Conservation (phyloP, 163 green algal species). For the Scenedesmus sp. region DNA sequence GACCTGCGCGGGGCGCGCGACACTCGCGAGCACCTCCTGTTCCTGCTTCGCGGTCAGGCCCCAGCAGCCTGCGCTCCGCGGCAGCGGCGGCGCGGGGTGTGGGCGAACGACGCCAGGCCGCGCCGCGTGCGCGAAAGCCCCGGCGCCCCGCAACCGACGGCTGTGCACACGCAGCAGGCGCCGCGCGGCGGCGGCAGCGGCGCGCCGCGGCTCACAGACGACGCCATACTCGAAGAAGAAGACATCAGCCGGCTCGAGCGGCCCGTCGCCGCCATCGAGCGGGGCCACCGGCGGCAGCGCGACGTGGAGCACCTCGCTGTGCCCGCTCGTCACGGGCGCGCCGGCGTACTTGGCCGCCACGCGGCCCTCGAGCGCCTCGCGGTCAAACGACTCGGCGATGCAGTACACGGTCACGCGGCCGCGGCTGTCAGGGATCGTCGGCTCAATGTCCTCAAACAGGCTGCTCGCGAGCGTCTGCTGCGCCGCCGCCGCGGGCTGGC, state of each 20-base stretch:
- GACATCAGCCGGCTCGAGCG: not conserved
- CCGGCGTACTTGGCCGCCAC: conserved; percentile 37
- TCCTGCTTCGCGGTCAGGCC: conserved; percentile 29
- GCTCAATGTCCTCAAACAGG: not conserved
- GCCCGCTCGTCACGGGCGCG: conserved; percentile 7
- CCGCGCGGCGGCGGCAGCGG: too few species aligned
- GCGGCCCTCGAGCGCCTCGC: conserved; percentile 50
- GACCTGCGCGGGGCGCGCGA: conserved; percentile 34
- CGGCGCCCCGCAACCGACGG: too few species aligned
- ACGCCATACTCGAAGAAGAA: conserved; percentile 35
- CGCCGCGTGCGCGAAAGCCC: too few species aligned
- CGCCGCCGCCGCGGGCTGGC: too few species aligned
- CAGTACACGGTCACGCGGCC: conserved; percentile 82
- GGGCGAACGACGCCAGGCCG: too few species aligned
- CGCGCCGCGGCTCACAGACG: conserved; percentile 6
- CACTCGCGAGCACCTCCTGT: conserved; percentile 19
- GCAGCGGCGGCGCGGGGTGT: not conserved
- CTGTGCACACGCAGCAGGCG: too few species aligned
- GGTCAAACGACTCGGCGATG: conserved; percentile 71
- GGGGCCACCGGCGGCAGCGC: not conserved
- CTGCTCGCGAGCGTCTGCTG: too few species aligned
- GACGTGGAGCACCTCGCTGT: conserved; percentile 35
- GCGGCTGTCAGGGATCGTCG: conserved; percentile 1
- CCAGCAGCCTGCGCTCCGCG: conserved; percentile 20
- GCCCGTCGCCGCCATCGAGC: not conserved